Percentiles rank a stretch among this genome's conserved stretches.
phyloP scores from a whole-genome alignment of 805 yeast species.

The Kodamaea lidongshanica region DNA sequence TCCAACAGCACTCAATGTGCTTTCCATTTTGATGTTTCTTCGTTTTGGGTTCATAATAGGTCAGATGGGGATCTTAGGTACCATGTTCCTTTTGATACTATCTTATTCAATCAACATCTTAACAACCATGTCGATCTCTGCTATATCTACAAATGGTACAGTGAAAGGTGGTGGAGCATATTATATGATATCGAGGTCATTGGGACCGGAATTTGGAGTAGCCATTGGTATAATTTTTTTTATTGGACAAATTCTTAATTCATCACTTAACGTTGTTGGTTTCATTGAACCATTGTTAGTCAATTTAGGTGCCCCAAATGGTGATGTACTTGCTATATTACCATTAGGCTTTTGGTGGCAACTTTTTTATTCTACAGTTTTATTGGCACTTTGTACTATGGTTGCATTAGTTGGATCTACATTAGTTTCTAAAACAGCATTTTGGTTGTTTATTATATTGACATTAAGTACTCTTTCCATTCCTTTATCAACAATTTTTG shows the following conservation, averaged over 20 bases:
- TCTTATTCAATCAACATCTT: slow-evolving; percentile 77
- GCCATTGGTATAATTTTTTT: slow-evolving; percentile 93
- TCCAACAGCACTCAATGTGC: slow-evolving; percentile 88
- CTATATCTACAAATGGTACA: slow-evolving; percentile 95
- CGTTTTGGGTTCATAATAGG: slow-evolving; percentile 95
- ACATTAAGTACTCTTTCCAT: slow-evolving; percentile 71
- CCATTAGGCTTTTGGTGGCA: slow-evolving; percentile 70
- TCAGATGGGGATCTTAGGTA: slow-evolving; percentile 84
- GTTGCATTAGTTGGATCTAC: slow-evolving; percentile 77
- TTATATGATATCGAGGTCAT: slow-evolving; percentile 89
- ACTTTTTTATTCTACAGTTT: slow-evolving; percentile 62
- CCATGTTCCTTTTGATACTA: slow-evolving; percentile 57
- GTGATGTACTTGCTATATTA: slow-evolving; percentile 49
- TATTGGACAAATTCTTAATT: slow-evolving; percentile 87
- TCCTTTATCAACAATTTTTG: slow-evolving; percentile 69
- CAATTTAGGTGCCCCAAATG: slow-evolving; percentile 62
- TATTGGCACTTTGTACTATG: slow-evolving; percentile 65
- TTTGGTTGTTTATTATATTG: slow-evolving; percentile 60
- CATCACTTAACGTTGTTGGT: slow-evolving; percentile 93
- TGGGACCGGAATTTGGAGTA: slow-evolving; percentile 98
- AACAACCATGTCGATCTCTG: slow-evolving; percentile 86
- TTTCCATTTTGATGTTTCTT: slow-evolving; percentile 90
- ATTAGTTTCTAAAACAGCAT: slow-evolving; percentile 77
- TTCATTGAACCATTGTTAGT: slow-evolving; percentile 83
- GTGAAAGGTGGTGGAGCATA: slow-evolving; percentile 98